Evolutionary conservation across 2,329 filamentous ascomycete species (phyloP), one percentile per base, ranked within the genome.

Genomic region (Alternaria sp.): DNA sequence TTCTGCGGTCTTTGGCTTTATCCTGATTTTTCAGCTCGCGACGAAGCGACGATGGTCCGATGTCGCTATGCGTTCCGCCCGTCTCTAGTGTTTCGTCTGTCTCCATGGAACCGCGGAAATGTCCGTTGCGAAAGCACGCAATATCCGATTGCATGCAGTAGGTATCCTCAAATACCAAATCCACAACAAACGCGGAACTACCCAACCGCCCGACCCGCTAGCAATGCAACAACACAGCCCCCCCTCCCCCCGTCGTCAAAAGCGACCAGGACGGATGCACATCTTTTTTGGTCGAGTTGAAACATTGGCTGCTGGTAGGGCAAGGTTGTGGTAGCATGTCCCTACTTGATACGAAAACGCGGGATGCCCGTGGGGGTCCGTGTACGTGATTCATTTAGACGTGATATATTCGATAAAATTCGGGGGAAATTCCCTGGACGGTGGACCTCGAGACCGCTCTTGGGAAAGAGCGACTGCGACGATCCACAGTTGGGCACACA

Each of bases 371-470:
- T 70, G 69, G 68, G 69, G 70, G 67, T 63, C 20, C 46, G 57
- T 66, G 65, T 72, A 73, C 71, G 70, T 71, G 65, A 73, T 73
- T 66, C 65, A 64, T 72, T 71, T 70, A 70, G 67, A 43, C 54
- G 67, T 69, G 51, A 60, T 64, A 64, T 65, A 59, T 60, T 50
- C 30, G 60, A 60, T 57, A 32, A 64, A 63, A 63, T 57, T 64
- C 60, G 65, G 60, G 36, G 16, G 40, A 52, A 45, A 56, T 55
- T 40, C 16, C 34, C 41, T 64, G 30, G 18, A 48, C 45, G 45
- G 30, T 11, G 11, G 0, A 0, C 25, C 25, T 40, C 38, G 11
- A 41, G 18, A 41, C 38, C 38, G 18, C 40, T 25, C 36, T 50
- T 53, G 51, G 20, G 7, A 25, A 57, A n/a, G 54, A 46, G 25